These are phyloP conservation scores for Arabis alpina DNA, from an alignment of 345 rosid species.

Conservation along the genomic window DNA sequence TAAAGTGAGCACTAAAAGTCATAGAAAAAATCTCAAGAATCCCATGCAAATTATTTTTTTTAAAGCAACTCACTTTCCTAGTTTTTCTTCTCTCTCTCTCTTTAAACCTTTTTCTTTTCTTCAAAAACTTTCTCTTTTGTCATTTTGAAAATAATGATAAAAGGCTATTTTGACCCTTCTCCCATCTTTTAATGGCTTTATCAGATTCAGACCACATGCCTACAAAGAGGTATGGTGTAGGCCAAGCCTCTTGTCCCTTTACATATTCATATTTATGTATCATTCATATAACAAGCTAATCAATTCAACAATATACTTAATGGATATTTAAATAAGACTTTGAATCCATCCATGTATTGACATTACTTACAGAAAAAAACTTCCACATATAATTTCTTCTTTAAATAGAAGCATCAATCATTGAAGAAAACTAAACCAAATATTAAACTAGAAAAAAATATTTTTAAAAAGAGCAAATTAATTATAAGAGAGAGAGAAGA, in stretches of 20 bases:
- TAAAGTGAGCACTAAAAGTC: conserved; percentile 39
- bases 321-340: conserved; percentile 8
- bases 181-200: conserved; percentile 48
- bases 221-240: conserved; percentile 40
- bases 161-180: conserved; percentile 54
- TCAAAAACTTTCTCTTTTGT: conserved; percentile 33
- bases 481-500: not conserved
- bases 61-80: conserved; percentile 38
- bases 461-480: not conserved
- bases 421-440: conserved; percentile 30
- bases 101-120: not conserved
- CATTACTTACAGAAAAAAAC: conserved; percentile 39
- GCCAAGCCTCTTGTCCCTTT: conserved; percentile 36
- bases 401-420: conserved; percentile 37
- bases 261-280: not conserved
- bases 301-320: not conserved
- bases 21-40: conserved; percentile 26
- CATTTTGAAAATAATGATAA: conserved; percentile 32
- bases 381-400: conserved; percentile 27
- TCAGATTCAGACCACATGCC: conserved; percentile 45
- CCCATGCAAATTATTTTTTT: conserved; percentile 40
- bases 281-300: not conserved
- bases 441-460: conserved; percentile 25
- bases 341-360: conserved; percentile 33
- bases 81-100: conserved; percentile 27